phyloP scores from a whole-genome alignment of 306 rosid genomes.

The Sindora glabra region DNA sequence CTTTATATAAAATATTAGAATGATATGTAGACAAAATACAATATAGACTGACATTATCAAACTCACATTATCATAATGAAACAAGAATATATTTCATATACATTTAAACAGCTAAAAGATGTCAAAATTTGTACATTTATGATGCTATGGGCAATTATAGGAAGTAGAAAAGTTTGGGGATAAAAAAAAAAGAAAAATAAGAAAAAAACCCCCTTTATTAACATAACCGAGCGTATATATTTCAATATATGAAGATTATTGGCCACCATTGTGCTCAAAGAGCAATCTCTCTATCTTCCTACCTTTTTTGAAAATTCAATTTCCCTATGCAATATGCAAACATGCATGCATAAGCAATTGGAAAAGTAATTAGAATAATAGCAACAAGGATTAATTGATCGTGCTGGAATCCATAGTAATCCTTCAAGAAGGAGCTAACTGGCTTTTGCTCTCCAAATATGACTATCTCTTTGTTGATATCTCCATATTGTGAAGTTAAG shows the following conservation, averaged over 20 bases:
- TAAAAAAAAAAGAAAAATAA: not conserved
- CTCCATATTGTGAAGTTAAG: conserved; percentile 58
- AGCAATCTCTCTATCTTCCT: conserved; percentile 15
- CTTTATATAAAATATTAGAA: too few relatives aligned
- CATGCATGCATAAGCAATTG: conserved; percentile 49
- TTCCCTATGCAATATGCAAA: conserved; percentile 67
- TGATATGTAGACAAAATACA: too few relatives aligned
- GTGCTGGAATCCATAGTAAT: conserved; percentile 56
- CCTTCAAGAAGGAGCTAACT: too few relatives aligned
- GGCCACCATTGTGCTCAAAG: conserved; percentile 17
- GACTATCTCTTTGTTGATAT: conserved; percentile 25
- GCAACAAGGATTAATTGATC: conserved; percentile 54
- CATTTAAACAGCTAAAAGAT: too few relatives aligned
- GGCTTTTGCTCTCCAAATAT: too few relatives aligned
- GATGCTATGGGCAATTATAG: not conserved
- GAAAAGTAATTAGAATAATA: conserved; percentile 56
- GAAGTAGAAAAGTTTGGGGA: not conserved
- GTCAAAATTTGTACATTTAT: too few relatives aligned
- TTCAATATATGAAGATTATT: conserved; percentile 34
- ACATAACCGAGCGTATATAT: conserved; percentile 14
- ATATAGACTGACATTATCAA: not conserved
- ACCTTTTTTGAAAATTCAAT: conserved; percentile 58
- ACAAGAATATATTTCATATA: too few relatives aligned
- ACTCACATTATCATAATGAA: too few relatives aligned
- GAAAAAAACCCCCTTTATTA: conserved; percentile 6